Evolutionary conservation across 768 basidiomycete species (phyloP).

Genomic region (Tylopilus plumbeoviolaceoides): DNA sequence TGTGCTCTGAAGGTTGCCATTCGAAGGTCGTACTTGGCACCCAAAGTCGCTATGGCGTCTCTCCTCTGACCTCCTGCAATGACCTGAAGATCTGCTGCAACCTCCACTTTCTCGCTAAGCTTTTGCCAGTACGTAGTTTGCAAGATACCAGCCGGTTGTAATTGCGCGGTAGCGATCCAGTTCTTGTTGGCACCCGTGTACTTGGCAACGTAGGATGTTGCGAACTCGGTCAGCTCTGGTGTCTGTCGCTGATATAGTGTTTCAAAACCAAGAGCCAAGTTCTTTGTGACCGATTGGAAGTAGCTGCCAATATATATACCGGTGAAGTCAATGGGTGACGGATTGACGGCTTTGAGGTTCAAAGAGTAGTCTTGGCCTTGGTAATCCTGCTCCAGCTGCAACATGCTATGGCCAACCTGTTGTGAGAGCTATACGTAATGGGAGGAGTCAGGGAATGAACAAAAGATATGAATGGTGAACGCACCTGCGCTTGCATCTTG

Average conservation of each 20-base stretch:
- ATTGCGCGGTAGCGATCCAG: constrained; percentile 92
- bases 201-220: constrained; percentile 78
- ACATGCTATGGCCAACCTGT: constrained; percentile 79
- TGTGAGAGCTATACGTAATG: constrained; percentile 57
- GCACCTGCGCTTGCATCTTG: constrained; percentile 85
- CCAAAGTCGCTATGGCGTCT: constrained; percentile 90
- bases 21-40: constrained; percentile 95
- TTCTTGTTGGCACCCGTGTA: constrained; percentile 64
- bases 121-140: constrained; percentile 97
- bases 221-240: constrained; percentile 64
- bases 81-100: constrained; percentile 90
- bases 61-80: constrained; percentile 75
- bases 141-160: constrained; percentile 77
- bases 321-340: constrained; percentile 78
- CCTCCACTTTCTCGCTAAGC: constrained; percentile 91
- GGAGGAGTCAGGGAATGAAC: constrained; percentile 3
- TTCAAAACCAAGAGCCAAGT: constrained; percentile 85
- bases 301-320: constrained; percentile 92
- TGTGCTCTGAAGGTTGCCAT: constrained; percentile 94
- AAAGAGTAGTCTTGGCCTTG: constrained; percentile 82
- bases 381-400: constrained; percentile 93
- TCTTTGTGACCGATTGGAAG: constrained; percentile 89
- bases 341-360: constrained; percentile 88
- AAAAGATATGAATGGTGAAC: constrained; percentile 15
- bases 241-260: constrained; percentile 76